phyloP scores from a whole-genome alignment of 2,329 filamentous ascomycete species.

The Penicillium corylophilum region DNA sequence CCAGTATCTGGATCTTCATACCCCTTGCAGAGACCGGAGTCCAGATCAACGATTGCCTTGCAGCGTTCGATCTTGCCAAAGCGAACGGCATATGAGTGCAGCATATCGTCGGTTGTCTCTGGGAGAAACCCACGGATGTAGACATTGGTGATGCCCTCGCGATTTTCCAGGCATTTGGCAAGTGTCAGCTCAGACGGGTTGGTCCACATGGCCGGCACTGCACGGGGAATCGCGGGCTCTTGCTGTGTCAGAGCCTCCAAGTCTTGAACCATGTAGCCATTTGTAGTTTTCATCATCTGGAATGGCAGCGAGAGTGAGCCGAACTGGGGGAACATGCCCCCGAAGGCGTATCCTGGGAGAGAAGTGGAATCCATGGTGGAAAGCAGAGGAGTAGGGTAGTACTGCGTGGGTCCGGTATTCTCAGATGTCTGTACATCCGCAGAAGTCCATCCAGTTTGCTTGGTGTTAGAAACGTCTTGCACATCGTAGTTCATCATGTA shows the following conservation, averaged over 20 bases:
- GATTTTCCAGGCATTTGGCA: conserved; percentile 91
- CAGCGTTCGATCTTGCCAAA: conserved; percentile 95
- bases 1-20: conserved; percentile 47
- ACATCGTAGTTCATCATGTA: conserved; percentile 38
- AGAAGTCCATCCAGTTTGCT: conserved; percentile 42
- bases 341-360: conserved; percentile 52
- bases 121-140: conserved; percentile 96
- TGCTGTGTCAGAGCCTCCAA: conserved; percentile 67
- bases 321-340: conserved; percentile 64
- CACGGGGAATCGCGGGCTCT: conserved; percentile 79
- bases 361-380: conserved; percentile 58
- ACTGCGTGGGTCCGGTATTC: conserved; percentile 59
- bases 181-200: conserved; percentile 85
- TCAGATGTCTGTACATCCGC: conserved; percentile 52
- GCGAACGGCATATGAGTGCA: conserved; percentile 76
- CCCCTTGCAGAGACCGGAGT: conserved; percentile 95
- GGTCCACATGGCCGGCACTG: conserved; percentile 81
- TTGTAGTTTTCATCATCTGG: conserved; percentile 49
- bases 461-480: conserved; percentile 36
- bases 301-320: conserved; percentile 37
- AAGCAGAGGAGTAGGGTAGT: conserved; percentile 56
- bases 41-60: conserved; percentile 96
- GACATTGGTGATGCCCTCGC: conserved; percentile 93
- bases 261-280: conserved; percentile 48
- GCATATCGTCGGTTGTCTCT: conserved; percentile 88